Conservation (phyloP, 129 eudicot genomes). For the Scalesia atractyloides region DNA sequence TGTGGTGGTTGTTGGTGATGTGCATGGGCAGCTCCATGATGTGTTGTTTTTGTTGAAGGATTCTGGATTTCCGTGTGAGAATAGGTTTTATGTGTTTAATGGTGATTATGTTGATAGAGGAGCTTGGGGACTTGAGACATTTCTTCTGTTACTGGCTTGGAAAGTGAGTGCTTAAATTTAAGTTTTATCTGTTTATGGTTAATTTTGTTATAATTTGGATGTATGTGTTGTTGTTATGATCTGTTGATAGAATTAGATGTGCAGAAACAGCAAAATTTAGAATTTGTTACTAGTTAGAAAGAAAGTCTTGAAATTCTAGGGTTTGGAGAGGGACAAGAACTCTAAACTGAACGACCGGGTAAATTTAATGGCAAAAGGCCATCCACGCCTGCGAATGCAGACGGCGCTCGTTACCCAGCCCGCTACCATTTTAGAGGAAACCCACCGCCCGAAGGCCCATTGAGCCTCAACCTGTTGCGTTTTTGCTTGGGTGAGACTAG, state of each 20-base stretch:
- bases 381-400: too few relatives aligned
- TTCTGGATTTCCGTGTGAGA: constrained; percentile 62
- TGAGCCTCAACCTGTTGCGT: too few relatives aligned
- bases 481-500: too few relatives aligned
- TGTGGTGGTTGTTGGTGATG: constrained; percentile 93
- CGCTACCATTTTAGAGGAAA: too few relatives aligned
- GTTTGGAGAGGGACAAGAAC: neutral
- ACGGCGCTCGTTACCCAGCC: too few relatives aligned
- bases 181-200: neutral
- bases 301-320: neutral
- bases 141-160: constrained; percentile 76
- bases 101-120: constrained; percentile 99
- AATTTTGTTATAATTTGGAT: constrained; percentile 5
- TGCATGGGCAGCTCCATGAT: constrained; percentile 97
- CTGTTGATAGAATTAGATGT: neutral
- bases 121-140: constrained; percentile 98
- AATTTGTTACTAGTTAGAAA: neutral
- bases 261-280: neutral
- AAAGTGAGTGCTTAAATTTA: constrained; percentile 52
- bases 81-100: constrained; percentile 81
- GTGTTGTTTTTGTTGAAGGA: constrained; percentile 68
- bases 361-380: too few relatives aligned
- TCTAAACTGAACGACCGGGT: neutral
- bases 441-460: too few relatives aligned
- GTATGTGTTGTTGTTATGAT: constrained; percentile 18